A percentile compares a stretch with the other conserved stretches of the same genome.
phyloP scores from a whole-genome alignment of 768 basidiomycete genomes.

The Termitomyces sp. region DNA sequence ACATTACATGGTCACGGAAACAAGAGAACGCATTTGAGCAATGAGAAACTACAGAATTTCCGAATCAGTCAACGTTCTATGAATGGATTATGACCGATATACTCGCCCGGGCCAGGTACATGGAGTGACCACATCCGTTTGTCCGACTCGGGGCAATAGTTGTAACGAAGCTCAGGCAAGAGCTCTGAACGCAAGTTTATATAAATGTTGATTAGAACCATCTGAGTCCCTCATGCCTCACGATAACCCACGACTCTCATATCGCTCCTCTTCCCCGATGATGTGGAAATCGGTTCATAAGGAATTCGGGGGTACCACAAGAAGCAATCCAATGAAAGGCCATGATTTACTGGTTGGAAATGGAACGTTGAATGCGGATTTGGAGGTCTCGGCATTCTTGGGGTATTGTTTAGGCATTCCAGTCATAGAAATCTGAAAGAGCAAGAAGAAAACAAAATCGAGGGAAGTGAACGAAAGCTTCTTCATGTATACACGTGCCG shows the following conservation, averaged over 20 bases:
- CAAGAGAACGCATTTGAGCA: not conserved
- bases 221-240: not conserved
- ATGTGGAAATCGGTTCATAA: too few species aligned
- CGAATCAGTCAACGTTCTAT: not conserved
- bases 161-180: not conserved
- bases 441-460: slow-evolving; percentile 32
- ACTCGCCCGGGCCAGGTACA: slow-evolving; percentile 13
- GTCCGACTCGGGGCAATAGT: slow-evolving; percentile 8
- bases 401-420: slow-evolving; percentile 42
- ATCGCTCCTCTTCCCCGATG: too few species aligned
- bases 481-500: slow-evolving; percentile 25
- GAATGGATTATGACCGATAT: not conserved
- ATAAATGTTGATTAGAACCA: not conserved
- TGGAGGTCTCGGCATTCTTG: slow-evolving; percentile 28
- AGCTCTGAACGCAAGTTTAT: not conserved
- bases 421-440: slow-evolving; percentile 27
- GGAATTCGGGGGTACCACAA: not conserved
- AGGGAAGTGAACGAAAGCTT: slow-evolving; percentile 26
- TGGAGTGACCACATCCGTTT: slow-evolving; percentile 6
- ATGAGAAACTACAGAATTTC: not conserved
- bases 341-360: slow-evolving; percentile 43
- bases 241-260: too few species aligned
- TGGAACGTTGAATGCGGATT: slow-evolving; percentile 34
- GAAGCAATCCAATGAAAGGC: slow-evolving; percentile 28
- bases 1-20: slow-evolving; percentile 17